Base-by-base conservation (phyloP, 768 basidiomycete species). In the Phaffia tasmanica region DNA sequence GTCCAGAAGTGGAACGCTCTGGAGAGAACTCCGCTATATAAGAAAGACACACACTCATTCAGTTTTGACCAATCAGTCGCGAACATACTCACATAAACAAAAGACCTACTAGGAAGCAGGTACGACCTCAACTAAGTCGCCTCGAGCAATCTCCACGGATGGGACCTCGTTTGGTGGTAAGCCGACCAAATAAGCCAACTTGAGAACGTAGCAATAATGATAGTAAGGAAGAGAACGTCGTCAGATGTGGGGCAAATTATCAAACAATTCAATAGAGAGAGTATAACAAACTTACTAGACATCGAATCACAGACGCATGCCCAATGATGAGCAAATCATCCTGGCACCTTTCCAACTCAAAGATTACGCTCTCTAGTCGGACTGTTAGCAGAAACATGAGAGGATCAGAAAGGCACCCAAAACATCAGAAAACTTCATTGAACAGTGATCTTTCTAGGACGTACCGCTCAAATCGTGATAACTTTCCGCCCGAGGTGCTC, bases 301-400 rank as follows among this genome's bases (percentile, higher is more conserved):
- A 99, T 21, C 95, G 85, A 72, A 98, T 95, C 74, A 98, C 95
- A 0, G 70, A 50, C 2, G 69, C 70, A 64, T 65, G 72, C 0
- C 91, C 93, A 71, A 98, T 89, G 76, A 99, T 97, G 49, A 99
- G 81, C 5, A 99, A 79, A 77, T 98, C 95, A 72, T 95, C 90
- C 73, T 87, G 85, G 76, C 91, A 87, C 62, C 93, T 83, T 77
- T 98, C 95, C 21, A 98, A 81, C 76, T 99, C 95, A 74, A 97
- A 85, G 42, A 98, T 81, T 35, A 86, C 82, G 0, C 90, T 89
- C 74, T 97, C 93, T n/a, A 97, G 78, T 51, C 93, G 89, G 63
- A 95, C 92, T 93, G 72, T n/a, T 55, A 11, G 11, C 35, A 51
- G 47, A 46, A 25, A 46, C 11, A 70, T 53, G 57, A 55, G 54